A percentile compares a stretch with the other conserved stretches of the same genome.
phyloP scores from a whole-genome alignment of 768 basidiomycete genomes.

The Serendipita vermifera region DNA sequence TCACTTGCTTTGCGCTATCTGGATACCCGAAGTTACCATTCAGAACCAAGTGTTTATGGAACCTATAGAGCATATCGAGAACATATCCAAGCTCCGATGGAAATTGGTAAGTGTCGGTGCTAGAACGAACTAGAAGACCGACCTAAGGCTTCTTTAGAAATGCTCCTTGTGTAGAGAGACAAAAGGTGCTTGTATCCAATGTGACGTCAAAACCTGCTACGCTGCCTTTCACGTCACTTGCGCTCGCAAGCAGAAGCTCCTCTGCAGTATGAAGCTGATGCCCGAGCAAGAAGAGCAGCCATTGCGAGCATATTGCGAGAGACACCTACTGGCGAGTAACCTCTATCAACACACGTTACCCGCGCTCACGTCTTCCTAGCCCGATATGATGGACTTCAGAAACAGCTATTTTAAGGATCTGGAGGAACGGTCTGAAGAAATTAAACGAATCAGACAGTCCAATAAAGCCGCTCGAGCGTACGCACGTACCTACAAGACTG shows the following conservation, averaged over 20 bases:
- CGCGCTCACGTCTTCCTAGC: conserved; percentile 28
- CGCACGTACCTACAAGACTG: conserved; percentile 81
- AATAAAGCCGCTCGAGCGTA: conserved; percentile 76
- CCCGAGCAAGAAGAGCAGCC: conserved; percentile 56
- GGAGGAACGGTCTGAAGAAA: conserved; percentile 19
- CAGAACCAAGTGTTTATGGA: conserved; percentile 98
- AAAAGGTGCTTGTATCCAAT: conserved; percentile 90
- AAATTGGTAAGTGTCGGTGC: conserved; percentile 56
- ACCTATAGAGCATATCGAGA: conserved; percentile 81
- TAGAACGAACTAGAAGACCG: too few relatives aligned
- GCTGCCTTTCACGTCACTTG: conserved; percentile 92
- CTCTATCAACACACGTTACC: not conserved
- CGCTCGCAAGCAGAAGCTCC: conserved; percentile 69
- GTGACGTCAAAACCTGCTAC: conserved; percentile 79
- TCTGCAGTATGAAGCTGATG: conserved; percentile 77
- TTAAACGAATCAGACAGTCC: conserved; percentile 24
- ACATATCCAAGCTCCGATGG: conserved; percentile 83
- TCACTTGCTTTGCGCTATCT: conserved; percentile 91
- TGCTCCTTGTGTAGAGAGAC: conserved; percentile 49
- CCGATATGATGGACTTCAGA: conserved; percentile 55
- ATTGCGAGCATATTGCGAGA: conserved; percentile 76
- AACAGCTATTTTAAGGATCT: conserved; percentile 42
- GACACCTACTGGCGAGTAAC: conserved; percentile 71
- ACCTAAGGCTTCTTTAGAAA: conserved; percentile 26
- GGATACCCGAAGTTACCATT: conserved; percentile 89